Evolutionary conservation across 176 grass and related monocot species (phyloP).

Genomic region (Elymus sibiricus): DNA sequence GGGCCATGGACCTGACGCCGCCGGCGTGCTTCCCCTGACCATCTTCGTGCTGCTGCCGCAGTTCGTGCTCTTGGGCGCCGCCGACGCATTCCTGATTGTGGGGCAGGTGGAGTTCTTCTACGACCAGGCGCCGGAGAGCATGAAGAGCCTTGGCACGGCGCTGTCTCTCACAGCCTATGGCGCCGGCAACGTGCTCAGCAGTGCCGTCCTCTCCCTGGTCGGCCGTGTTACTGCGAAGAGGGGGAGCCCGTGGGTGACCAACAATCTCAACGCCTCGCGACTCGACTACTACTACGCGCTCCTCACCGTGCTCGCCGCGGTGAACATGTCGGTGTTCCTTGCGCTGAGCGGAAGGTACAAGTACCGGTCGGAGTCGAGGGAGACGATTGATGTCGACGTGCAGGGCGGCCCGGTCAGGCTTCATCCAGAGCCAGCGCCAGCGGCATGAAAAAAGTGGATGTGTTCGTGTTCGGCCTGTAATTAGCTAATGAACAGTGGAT

Average conservation of each 20-base stretch:
- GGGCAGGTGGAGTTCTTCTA: conserved; percentile 82
- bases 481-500: neutral
- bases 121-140: conserved; percentile 86
- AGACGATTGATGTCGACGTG: conserved; percentile 18
- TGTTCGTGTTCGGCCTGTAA: neutral
- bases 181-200: conserved; percentile 71
- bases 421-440: neutral
- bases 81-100: conserved; percentile 60
- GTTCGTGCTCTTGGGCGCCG: conserved; percentile 74
- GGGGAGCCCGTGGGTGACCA: conserved; percentile 54
- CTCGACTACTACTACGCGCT: conserved; percentile 80
- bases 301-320: conserved; percentile 36
- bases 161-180: conserved; percentile 58
- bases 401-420: neutral
- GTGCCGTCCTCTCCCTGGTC: conserved; percentile 49
- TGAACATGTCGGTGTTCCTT: conserved; percentile 54
- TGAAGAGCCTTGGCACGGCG: conserved; percentile 86
- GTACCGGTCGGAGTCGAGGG: conserved; percentile 37
- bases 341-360: conserved; percentile 37
- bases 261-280: conserved; percentile 70
- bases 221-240: conserved; percentile 25
- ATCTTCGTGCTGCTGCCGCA: conserved; percentile 83
- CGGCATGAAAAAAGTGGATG: neutral
- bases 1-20: neutral
- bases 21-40: conserved; percentile 33